Base-by-base conservation (phyloP, 768 basidiomycete species). In the Clavulina sp. region DNA sequence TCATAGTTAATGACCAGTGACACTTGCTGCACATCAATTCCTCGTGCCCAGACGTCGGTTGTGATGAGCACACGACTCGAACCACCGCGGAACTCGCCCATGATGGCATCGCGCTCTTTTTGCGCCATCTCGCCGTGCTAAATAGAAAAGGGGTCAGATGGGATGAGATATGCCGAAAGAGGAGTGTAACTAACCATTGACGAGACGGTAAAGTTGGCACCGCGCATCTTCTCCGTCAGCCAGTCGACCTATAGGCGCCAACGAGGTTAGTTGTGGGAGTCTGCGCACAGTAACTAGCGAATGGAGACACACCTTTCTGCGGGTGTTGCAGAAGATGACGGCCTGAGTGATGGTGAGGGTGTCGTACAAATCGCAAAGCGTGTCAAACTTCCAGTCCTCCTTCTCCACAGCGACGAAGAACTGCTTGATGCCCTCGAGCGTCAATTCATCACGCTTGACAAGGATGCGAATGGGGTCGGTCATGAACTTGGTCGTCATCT, bases 361-460 rank as follows among this genome's bases (percentile, higher is more conserved):
- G 58, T 72, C 70, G 64, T 69, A 70, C 21, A 72, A 60, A 59
- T 71, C 70, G 55, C 64, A 69, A 26, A 72, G 63, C 40, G 70
- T 70, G 59, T 72, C 70, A 58, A 70, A 66, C 62, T 72, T 72
- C 69, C 69, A 70, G 57, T 72, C 70, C 63, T 72, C 70, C 67
- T 71, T 70, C 61, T 71, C 69, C 54, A 72, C 70, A 52, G 69
- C 70, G 24, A 72, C 66, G 63, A 62, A 65, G 63, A 65, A 65
- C 60, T 66, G 63, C 55, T 62, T 62, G 60, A 65, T 64, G n/a
- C 54, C 56, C 41, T 72, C 70, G 41, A 71, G 64, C 31, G 70
- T 70, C 60, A 70, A 65, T 59, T 72, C 70, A 57, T 71, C 69
- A 60, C 68, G 66, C 66, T 72, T 72, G 64, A 71, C 70, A 58